Percentiles rank a stretch among this genome's conserved stretches.
These are phyloP conservation scores for Serendipita vermifera DNA, from an alignment of 768 basidiomycete genomes.

Conservation along the genomic window DNA sequence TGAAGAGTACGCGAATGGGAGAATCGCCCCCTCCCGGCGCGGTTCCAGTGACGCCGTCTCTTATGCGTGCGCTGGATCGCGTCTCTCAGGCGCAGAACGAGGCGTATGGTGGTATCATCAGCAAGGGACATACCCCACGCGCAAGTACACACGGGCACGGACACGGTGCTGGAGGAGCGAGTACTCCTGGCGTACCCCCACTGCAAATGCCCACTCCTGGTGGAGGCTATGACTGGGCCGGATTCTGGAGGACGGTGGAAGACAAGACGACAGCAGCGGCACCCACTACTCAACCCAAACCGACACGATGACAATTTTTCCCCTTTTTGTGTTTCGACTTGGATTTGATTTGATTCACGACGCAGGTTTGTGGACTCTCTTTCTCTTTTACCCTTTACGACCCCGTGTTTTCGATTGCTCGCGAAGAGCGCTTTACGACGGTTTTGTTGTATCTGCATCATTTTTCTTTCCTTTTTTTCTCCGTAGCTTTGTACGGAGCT, in stretches of 20 bases:
- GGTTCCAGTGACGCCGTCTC: conserved; percentile 50
- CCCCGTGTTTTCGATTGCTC: no score
- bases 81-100: conserved; percentile 42
- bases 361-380: conserved; percentile 4
- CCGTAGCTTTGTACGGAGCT: no score
- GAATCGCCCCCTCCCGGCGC: conserved; percentile 23
- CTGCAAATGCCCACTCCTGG: conserved; percentile 10
- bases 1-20: conserved; percentile 14
- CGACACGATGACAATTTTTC: background rate
- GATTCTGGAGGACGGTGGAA: conserved; percentile 35
- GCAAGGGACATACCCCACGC: conserved; percentile 4
- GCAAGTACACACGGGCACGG: conserved; percentile 11
- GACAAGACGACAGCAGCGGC: conserved; percentile 19
- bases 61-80: conserved; percentile 50
- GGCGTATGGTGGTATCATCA: conserved; percentile 26
- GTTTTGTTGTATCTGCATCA: no score
- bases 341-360: no score
- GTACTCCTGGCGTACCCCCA: conserved; percentile 12
- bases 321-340: background rate
- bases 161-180: background rate
- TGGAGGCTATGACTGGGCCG: conserved; percentile 27
- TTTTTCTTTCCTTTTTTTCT: no score
- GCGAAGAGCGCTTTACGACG: no score
- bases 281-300: background rate
- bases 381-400: no score